phyloP scores from a whole-genome alignment of 2,329 filamentous ascomycete genomes.

The Ceratocystis cacaofunesta region DNA sequence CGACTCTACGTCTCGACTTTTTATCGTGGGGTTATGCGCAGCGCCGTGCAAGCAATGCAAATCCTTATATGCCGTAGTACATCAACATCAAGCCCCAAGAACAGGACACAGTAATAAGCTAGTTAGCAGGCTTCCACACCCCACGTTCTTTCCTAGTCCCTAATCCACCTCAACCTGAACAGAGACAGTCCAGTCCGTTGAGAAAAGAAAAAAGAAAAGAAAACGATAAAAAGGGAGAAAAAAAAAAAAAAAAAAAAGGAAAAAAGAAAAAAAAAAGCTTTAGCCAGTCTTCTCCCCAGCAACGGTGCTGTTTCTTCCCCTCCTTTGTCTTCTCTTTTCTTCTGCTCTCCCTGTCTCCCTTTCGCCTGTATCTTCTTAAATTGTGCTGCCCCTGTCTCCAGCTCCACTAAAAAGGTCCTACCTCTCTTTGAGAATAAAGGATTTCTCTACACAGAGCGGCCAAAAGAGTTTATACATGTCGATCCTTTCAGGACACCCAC shows the following conservation, averaged over 20 bases:
- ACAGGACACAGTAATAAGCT: too few relatives aligned
- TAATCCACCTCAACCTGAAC: too few relatives aligned
- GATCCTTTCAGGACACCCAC: background rate
- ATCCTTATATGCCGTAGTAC: too few relatives aligned
- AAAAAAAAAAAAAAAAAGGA: background rate
- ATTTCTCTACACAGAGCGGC: too few relatives aligned
- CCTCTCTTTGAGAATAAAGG: too few relatives aligned
- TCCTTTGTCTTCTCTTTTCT: background rate
- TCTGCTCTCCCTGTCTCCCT: background rate
- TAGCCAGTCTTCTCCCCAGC: conserved; percentile 3
- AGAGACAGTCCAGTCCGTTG: background rate
- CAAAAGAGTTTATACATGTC: background rate
- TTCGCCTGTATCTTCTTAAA: background rate
- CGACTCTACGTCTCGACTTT: too few relatives aligned
- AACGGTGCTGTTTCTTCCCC: background rate
- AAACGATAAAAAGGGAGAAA: background rate
- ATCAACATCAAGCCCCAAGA: too few relatives aligned
- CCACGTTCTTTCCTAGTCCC: too few relatives aligned
- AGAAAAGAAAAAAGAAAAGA: background rate
- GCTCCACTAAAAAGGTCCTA: background rate
- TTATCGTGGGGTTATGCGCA: too few relatives aligned
- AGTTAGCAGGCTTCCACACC: too few relatives aligned
- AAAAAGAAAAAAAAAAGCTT: background rate
- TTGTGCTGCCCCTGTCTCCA: background rate
- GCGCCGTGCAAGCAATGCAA: too few relatives aligned